Evolutionary conservation across 2,329 filamentous ascomycete genomes (phyloP), one percentile per base, ranked within the genome.

Genomic region (Arthrobotrys entomopaga): DNA sequence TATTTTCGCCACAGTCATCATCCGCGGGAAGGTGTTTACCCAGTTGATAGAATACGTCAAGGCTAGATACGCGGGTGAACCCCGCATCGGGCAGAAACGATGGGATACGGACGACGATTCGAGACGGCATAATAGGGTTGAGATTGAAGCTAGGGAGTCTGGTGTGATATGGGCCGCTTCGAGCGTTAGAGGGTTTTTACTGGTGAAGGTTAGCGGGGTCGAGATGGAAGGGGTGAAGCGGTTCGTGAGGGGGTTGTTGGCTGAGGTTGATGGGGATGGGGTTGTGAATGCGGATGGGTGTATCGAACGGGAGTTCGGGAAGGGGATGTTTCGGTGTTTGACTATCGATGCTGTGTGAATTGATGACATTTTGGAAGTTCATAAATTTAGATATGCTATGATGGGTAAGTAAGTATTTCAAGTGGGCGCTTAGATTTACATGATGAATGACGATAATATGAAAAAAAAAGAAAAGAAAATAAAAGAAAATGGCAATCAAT

Each of bases 171-270:
- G 93, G 92, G 93, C 92, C 24, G 91, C 91, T 11, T 91, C 93
- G 13, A 86, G 86, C 24, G 88, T 96, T 38, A 86, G 93, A 61
- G 90, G 92, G 2, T 97, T 94, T 79, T 90, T 95, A 2, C 86
- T 97, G 24, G 90, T 98, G 77, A 98, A 98, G 81, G 96, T 98
- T 80, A 92, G 91, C 0, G 91, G 93, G 0, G 86, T 85, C 64
- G 90, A 89, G 50, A 90, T 97, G 22, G 93, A 98, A 81, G 90
- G 89, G 24, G 93, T 90, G 2, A 87, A 91, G 77, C 83, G 86
- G 53, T 98, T 93, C 92, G 85, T 98, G 69, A 88, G 88, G 8
- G 85, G 85, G 5, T 91, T 97, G 87, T 97, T 53, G 24, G 50
- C 61, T n/a, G 60, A 67, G 42, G 56, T 63, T 15, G 38, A 60